Evolutionary conservation across 2,329 filamentous ascomycete genomes (phyloP).

Genomic region (Cercospora sp.): DNA sequence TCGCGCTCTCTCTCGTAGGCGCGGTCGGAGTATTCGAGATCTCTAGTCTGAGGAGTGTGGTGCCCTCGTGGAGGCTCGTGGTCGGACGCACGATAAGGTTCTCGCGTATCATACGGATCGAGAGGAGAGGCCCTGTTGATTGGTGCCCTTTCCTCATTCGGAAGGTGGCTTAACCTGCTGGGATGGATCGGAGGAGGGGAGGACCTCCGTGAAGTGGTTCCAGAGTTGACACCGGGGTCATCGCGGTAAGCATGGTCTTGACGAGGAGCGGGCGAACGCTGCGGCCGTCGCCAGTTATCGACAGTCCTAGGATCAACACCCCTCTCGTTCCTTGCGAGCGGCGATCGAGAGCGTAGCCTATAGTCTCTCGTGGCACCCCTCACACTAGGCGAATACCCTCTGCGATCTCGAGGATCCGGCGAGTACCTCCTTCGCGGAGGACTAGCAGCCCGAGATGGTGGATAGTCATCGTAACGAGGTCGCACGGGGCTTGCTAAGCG

Average conservation of each 20-base stretch:
- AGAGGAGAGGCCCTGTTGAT: constrained; percentile 29
- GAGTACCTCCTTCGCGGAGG: constrained; percentile 47
- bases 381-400: constrained; percentile 33
- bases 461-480: constrained; percentile 49
- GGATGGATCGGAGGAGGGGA: constrained; percentile 59
- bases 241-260: constrained; percentile 46
- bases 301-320: constrained; percentile 49
- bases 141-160: constrained; percentile 37
- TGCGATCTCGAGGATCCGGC: constrained; percentile 42
- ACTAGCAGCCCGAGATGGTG: constrained; percentile 41
- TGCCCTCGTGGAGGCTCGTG: constrained; percentile 32
- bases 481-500: constrained; percentile 43
- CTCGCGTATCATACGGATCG: constrained; percentile 33
- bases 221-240: constrained; percentile 57
- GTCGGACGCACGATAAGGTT: constrained; percentile 35
- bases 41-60: constrained; percentile 39
- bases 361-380: constrained; percentile 41
- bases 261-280: constrained; percentile 49
- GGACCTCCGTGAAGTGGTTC: constrained; percentile 60
- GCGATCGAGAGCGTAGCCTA: constrained; percentile 56
- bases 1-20: constrained; percentile 28
- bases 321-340: constrained; percentile 53
- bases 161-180: constrained; percentile 49
- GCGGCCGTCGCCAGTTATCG: constrained; percentile 55
- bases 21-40: constrained; percentile 32